phyloP scores from a whole-genome alignment of 2,329 filamentous ascomycete genomes.

The Coleophoma crateriformis region DNA sequence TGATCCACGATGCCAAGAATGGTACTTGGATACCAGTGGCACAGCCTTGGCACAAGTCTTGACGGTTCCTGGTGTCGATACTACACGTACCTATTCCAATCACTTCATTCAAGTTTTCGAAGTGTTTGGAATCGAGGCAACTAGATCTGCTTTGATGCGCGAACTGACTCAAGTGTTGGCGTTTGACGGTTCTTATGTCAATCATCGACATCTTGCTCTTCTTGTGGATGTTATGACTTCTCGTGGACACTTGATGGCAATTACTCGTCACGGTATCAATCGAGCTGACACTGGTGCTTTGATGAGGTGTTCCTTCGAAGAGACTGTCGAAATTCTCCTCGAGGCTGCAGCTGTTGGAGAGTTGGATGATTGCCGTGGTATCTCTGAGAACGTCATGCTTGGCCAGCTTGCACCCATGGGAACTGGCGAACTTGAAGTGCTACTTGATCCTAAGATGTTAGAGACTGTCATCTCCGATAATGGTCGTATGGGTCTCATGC shows the following conservation, averaged over 20 bases:
- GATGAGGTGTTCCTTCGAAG: slow-evolving; percentile 99
- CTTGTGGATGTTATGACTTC: slow-evolving; percentile 98
- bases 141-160: slow-evolving; percentile 76
- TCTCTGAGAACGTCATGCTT: slow-evolving; percentile 98
- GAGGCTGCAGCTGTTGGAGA: slow-evolving; percentile 94
- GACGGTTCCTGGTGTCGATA: slow-evolving; percentile 81
- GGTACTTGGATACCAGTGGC: slow-evolving; percentile 93
- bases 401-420: slow-evolving; percentile 96
- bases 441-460: slow-evolving; percentile 91
- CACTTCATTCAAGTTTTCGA: slow-evolving; percentile 92
- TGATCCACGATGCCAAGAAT: slow-evolving; percentile 76
- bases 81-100: slow-evolving; percentile 84
- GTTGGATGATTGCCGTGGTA: slow-evolving; percentile 94
- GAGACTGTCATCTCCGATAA: slow-evolving; percentile 94
- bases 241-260: slow-evolving; percentile 86
- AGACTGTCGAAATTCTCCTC: slow-evolving; percentile 96
- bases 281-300: slow-evolving; percentile 94
- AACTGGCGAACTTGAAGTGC: slow-evolving; percentile 91
- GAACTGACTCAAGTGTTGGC: slow-evolving; percentile 91
- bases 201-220: slow-evolving; percentile 92
- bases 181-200: slow-evolving; percentile 99
- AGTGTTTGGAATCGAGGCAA: slow-evolving; percentile 94
- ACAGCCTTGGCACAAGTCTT: slow-evolving; percentile 82
- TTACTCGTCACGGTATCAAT: slow-evolving; percentile 98
- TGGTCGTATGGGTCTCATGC: slow-evolving; percentile 76